Evolutionary conservation across 371 early-diverging fungal genomes (phyloP).

Genomic region (Mortierella sp.): DNA sequence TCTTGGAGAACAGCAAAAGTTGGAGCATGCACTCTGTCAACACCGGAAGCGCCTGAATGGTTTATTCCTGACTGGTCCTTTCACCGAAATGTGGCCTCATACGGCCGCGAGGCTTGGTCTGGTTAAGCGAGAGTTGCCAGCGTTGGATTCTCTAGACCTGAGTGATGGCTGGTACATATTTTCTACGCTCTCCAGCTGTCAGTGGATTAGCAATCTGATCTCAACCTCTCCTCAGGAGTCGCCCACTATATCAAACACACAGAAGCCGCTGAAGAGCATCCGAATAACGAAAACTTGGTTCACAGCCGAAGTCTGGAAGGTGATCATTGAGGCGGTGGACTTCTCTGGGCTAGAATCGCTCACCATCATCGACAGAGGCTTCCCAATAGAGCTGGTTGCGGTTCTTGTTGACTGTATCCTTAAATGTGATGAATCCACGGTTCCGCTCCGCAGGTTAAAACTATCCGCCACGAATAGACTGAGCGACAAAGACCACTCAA

Average conservation of each 20-base stretch:
- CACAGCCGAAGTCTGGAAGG: neutral
- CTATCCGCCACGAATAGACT: no score
- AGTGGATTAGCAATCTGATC: neutral
- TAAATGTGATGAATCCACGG: neutral
- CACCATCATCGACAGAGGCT: neutral
- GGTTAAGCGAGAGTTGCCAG: neutral
- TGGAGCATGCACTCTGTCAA: neutral
- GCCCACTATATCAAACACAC: neutral
- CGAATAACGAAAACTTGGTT: neutral
- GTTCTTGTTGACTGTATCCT: neutral
- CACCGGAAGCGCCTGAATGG: neutral
- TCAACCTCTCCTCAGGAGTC: neutral
- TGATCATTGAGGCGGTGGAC: conserved; percentile 2
- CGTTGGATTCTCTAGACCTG: no score
- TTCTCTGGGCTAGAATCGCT: neutral
- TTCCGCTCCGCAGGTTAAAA: no score
- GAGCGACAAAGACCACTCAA: no score
- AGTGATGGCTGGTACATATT: neutral
- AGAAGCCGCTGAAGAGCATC: neutral
- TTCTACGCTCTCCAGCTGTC: neutral
- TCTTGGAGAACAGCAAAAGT: neutral
- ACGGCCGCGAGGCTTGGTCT: neutral
- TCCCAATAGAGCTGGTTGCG: neutral
- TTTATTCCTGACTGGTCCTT: no score
- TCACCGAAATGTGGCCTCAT: no score